Percentiles rank a stretch among this genome's conserved stretches.
Evolutionary conservation across 75 land plant genomes (phyloP).

Genomic region (Pinus taeda): DNA sequence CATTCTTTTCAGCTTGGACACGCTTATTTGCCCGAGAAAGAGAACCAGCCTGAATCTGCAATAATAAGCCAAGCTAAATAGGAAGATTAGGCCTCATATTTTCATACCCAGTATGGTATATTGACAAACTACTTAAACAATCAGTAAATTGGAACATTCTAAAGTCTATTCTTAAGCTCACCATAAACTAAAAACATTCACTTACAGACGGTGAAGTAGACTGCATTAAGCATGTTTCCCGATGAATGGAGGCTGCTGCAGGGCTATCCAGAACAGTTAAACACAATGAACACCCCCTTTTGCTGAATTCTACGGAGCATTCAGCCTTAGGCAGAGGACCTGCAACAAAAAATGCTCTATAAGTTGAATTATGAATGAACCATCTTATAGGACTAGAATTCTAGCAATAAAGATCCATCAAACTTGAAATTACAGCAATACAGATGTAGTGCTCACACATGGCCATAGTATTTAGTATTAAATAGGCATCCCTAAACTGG

Average conservation of each 20-base stretch:
- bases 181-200: neutral
- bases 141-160: neutral
- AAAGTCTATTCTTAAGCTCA: constrained; percentile 5
- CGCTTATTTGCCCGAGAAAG: neutral
- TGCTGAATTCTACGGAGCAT: constrained; percentile 49
- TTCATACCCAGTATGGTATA: neutral
- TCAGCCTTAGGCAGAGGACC: constrained; percentile 61
- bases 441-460: neutral
- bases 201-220: constrained; percentile 31
- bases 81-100: neutral
- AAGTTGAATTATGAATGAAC: neutral
- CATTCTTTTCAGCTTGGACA: constrained; percentile 1
- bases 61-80: neutral
- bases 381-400: neutral
- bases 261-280: constrained; percentile 47
- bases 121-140: neutral
- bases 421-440: neutral
- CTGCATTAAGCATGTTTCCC: constrained; percentile 24
- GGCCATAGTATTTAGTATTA: neutral
- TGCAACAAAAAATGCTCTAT: constrained; percentile 1
- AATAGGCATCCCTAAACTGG: neutral
- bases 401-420: neutral
- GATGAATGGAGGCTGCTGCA: constrained; percentile 28
- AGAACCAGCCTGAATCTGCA: constrained; percentile 12
- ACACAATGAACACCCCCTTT: constrained; percentile 58